Base-by-base conservation (phyloP, 2,329 filamentous ascomycete genomes). In the Cladosporium halotolerans region DNA sequence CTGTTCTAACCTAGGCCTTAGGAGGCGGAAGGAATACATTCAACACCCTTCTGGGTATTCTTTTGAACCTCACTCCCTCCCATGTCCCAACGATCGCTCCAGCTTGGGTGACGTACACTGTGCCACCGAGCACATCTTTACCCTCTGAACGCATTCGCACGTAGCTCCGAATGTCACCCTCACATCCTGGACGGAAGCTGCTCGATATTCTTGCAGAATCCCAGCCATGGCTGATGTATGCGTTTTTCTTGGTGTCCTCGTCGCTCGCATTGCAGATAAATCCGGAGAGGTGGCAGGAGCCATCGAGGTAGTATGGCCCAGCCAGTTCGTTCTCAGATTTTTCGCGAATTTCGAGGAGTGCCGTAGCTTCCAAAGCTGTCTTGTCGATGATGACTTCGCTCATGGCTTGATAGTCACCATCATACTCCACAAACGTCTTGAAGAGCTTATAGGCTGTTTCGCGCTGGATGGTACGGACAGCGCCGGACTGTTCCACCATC, bases 1-100 rank as follows among this genome's bases (percentile, higher is more conserved):
- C 7, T 7, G 23, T 28, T 28, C 23, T 28, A 28, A 28, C 45
- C 54, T 59, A 54, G 60, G 61, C 7, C 51, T 78, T 79, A 44
- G 76, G 73, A 2, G 80, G 81, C 47, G 83, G 82, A 57, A 86
- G 71, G 62, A 86, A 76, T 59, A 82, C 75, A 69, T 84, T 81
- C 57, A 86, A 73, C 16, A 82, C 73, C 61, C 79, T 78, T 60
- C 83, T 80, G 33, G 83, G 82, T 45, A 85, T 82, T 55, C 77
- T 74, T 65, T 80, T 65, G 51, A 68, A 65, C 53, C 57, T 57
- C 43, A 67, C 59, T 4, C 60, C 61, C 55, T 66, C 62, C 59
- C 67, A 66, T 9, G 65, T 58, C 2, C 58, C 62, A 38, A 68
- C 64, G 39, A 70, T 63, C 34, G 58, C 57, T 6, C 59, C 62